These are phyloP conservation scores for Ascochyta fabae DNA, from an alignment of 2,329 filamentous ascomycete species.

Conservation along the genomic window DNA sequence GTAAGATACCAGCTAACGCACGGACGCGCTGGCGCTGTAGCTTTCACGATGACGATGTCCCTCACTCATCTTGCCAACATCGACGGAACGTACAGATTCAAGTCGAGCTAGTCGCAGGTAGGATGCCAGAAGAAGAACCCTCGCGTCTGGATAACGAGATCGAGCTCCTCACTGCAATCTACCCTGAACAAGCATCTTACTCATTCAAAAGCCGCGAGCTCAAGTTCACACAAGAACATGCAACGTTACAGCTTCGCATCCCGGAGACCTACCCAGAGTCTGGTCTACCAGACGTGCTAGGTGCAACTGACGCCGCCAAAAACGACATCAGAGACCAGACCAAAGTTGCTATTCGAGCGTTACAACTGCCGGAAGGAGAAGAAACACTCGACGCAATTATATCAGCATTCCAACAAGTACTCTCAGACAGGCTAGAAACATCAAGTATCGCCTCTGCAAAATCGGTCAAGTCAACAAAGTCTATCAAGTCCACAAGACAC, in stretches of 20 bases:
- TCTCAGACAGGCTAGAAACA: constrained; percentile 8
- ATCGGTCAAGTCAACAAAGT: not conserved
- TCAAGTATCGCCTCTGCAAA: not conserved
- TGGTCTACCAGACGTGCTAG: constrained; percentile 49
- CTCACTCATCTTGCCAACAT: constrained; percentile 7
- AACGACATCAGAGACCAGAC: constrained; percentile 47
- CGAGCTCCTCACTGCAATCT: constrained; percentile 54
- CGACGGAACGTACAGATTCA: not conserved
- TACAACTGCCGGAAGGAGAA: constrained; percentile 46
- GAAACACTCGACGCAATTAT: constrained; percentile 54
- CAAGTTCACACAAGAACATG: constrained; percentile 40
- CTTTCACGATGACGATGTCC: constrained; percentile 12
- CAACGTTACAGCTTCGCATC: constrained; percentile 47
- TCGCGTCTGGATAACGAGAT: constrained; percentile 47
- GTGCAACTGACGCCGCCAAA: constrained; percentile 44
- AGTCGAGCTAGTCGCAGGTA: not conserved
- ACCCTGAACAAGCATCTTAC: constrained; percentile 50
- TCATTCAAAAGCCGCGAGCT: constrained; percentile 46
- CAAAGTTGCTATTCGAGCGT: constrained; percentile 35
- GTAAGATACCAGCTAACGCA: constrained; percentile 5
- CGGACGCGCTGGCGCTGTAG: constrained; percentile 3
- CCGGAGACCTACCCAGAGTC: constrained; percentile 48
- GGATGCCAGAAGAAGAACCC: constrained; percentile 8
- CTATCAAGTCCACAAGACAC: constrained; percentile 17
- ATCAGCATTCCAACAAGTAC: constrained; percentile 45